Evolutionary conservation across 2,329 filamentous ascomycete genomes (phyloP).

Genomic region (Phialocephala subalpina): DNA sequence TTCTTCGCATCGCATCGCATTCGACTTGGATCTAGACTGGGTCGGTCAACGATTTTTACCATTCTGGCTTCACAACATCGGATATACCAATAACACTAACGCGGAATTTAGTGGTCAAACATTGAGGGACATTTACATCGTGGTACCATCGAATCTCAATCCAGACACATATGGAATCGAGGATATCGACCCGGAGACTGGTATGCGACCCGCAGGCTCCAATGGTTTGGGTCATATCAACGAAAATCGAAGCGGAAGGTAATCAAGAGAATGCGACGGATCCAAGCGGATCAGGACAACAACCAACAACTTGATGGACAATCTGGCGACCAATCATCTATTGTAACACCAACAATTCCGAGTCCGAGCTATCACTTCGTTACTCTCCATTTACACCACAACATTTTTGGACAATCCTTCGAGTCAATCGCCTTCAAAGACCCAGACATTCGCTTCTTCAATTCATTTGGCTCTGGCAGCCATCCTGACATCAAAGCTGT

Average conservation of each 20-base stretch:
- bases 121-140: background rate
- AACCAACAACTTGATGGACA: too few species aligned
- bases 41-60: too few species aligned
- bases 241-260: background rate
- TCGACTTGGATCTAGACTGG: too few species aligned
- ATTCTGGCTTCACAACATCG: too few species aligned
- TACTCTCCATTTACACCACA: too few species aligned
- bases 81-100: too few species aligned
- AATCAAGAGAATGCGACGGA: background rate
- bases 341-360: too few species aligned
- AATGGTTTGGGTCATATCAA: background rate
- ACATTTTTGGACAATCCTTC: too few species aligned
- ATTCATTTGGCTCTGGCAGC: background rate
- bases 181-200: background rate
- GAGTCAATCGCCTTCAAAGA: background rate
- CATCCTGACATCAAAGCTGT: background rate
- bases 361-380: too few species aligned
- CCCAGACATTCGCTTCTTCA: background rate
- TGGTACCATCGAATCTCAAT: background rate
- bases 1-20: too few species aligned
- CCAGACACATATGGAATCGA: background rate
- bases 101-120: background rate
- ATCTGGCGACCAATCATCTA: too few species aligned
- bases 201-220: background rate
- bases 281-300: background rate